These are phyloP conservation scores for Claviceps sp. DNA, from an alignment of 2,329 filamentous ascomycete genomes.

Conservation along the genomic window DNA sequence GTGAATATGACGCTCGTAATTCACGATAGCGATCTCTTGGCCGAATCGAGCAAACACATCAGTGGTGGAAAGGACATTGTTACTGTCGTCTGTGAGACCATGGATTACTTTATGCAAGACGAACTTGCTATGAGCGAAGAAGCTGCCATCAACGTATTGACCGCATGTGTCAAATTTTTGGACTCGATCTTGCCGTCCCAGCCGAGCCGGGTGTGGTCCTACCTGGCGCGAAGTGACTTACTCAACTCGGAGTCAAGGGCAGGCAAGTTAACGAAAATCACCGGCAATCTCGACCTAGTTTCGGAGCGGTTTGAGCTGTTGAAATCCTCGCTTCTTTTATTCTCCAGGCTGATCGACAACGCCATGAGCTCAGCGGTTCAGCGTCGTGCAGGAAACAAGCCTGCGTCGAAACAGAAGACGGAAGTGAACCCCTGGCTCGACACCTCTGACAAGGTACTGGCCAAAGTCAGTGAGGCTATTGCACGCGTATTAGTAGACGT, in stretches of 20 bases:
- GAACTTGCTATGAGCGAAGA: slow-evolving; percentile 44
- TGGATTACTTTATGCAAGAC: slow-evolving; percentile 57
- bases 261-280: slow-evolving; percentile 63
- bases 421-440: slow-evolving; percentile 49
- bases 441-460: slow-evolving; percentile 65
- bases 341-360: slow-evolving; percentile 63
- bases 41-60: slow-evolving; percentile 41
- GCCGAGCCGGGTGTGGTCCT: slow-evolving; percentile 81
- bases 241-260: slow-evolving; percentile 64
- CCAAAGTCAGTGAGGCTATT: slow-evolving; percentile 57
- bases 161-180: slow-evolving; percentile 68
- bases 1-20: slow-evolving; percentile 19
- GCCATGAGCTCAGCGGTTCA: slow-evolving; percentile 56
- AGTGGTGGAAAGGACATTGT: slow-evolving; percentile 59
- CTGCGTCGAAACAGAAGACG: slow-evolving; percentile 29
- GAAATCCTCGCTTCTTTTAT: slow-evolving; percentile 57
- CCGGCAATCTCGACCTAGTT: slow-evolving; percentile 71
- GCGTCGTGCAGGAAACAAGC: slow-evolving; percentile 43
- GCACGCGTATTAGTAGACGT: slow-evolving; percentile 67
- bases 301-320: slow-evolving; percentile 67
- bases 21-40: slow-evolving; percentile 32
- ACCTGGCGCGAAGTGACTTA: slow-evolving; percentile 68
- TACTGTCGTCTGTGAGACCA: slow-evolving; percentile 67
- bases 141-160: slow-evolving; percentile 50
- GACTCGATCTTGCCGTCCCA: slow-evolving; percentile 58